A percentile compares a stretch with the other conserved stretches of the same genome.
These are phyloP conservation scores for Phytophthora citrophthora DNA, from an alignment of 352 stramenopile species.

Conservation along the genomic window DNA sequence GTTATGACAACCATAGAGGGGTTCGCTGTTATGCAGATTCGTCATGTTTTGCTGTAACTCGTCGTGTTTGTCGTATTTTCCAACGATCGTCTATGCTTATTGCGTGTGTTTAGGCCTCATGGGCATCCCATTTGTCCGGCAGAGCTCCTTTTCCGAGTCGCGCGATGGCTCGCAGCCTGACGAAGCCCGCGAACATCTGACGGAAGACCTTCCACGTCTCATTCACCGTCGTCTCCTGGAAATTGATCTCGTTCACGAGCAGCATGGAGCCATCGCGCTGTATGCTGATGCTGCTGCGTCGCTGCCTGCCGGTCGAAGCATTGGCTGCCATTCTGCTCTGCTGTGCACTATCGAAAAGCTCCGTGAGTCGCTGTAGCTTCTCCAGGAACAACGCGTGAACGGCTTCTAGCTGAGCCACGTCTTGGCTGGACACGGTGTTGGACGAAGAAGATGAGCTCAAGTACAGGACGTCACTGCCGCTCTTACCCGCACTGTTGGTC, in stretches of 20 bases:
- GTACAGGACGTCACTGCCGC: conserved; percentile 46
- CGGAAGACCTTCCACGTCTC: conserved; percentile 83
- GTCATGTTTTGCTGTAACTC: conserved; percentile 30
- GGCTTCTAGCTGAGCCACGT: conserved; percentile 72
- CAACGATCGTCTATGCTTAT: too few species aligned
- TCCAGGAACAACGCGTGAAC: conserved; percentile 64
- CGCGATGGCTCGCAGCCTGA: conserved; percentile 53
- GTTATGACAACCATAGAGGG: conserved; percentile 36
- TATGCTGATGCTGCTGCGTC: conserved; percentile 32
- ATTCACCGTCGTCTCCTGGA: conserved; percentile 50
- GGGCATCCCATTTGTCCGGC: conserved; percentile 56
- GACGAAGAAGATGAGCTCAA: conserved; percentile 56
- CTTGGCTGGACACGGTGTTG: conserved; percentile 60
- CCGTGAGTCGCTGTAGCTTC: conserved; percentile 47
- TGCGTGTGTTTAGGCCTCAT: not conserved
- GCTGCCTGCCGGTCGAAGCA: not conserved
- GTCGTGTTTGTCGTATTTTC: conserved; percentile 16
- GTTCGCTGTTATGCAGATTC: conserved; percentile 30
- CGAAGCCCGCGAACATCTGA: conserved; percentile 71
- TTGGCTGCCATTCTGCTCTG: not conserved
- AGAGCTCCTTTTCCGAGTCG: conserved; percentile 63
- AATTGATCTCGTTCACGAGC: conserved; percentile 48
- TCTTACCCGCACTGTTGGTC: conserved; percentile 8
- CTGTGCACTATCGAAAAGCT: conserved; percentile 30
- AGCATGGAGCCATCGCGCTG: conserved; percentile 26